Conservation (phyloP, 305 asterid genomes). For the Solanum hybrid region DNA sequence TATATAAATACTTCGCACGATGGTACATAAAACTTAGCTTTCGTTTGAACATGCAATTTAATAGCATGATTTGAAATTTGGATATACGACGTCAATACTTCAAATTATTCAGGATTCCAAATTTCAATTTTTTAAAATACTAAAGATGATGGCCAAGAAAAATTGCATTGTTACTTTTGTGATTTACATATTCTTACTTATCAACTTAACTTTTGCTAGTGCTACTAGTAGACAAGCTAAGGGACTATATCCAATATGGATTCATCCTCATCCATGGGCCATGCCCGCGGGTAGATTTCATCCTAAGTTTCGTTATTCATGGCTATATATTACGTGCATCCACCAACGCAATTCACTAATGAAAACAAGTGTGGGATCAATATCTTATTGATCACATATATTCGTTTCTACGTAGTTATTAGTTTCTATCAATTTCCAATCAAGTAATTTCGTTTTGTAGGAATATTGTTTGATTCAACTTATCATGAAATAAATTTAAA, state of each 20-base stretch:
- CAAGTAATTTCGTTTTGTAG: no score
- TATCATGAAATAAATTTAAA: not conserved
- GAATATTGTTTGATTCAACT: not conserved
- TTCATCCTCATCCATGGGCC: not conserved
- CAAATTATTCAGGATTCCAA: not conserved
- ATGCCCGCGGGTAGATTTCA: no score
- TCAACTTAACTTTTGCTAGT: not conserved
- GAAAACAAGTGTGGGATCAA: not conserved
- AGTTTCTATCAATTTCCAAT: not conserved
- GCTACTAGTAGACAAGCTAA: not conserved
- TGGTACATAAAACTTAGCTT: not conserved
- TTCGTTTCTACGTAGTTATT: not conserved
- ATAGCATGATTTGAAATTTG: not conserved
- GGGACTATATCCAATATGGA: not conserved
- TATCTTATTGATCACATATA: not conserved
- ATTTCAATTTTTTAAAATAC: not conserved
- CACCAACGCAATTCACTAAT: not conserved
- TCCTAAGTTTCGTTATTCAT: not conserved
- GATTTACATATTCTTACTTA: not conserved
- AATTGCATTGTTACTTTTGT: not conserved
- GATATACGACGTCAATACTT: not conserved
- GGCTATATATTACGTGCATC: not conserved
- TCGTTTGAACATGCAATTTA: not conserved
- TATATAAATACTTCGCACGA: not conserved
- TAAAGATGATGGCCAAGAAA: not conserved